Evolutionary conservation across 1,284 basidiomycete genomes (phyloP).

Genomic region (Rhodotorula sp.): DNA sequence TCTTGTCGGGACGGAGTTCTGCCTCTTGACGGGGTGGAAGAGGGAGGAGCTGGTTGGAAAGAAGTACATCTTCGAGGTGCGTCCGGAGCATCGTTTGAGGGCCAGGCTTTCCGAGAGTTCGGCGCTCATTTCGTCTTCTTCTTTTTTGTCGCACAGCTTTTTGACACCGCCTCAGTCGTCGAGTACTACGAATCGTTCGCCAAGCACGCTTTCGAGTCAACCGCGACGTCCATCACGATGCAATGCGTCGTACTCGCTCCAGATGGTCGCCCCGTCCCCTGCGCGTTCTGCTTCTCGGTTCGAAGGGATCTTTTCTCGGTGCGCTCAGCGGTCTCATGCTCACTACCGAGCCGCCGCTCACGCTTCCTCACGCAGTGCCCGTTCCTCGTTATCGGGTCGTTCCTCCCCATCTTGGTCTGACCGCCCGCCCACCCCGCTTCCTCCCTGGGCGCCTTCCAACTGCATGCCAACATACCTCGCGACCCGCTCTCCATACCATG

Average conservation of each 20-base stretch:
- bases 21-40: conserved; percentile 85
- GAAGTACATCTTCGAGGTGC: conserved; percentile 81
- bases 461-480: neutral
- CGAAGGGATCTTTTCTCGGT: conserved; percentile 72
- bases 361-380: conserved; percentile 27
- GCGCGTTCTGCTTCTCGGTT: conserved; percentile 91
- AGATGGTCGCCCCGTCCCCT: conserved; percentile 73
- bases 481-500: neutral
- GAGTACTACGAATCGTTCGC: conserved; percentile 96
- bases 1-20: conserved; percentile 93
- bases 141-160: conserved; percentile 32
- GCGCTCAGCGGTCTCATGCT: neutral
- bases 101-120: too few species aligned
- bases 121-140: too few species aligned
- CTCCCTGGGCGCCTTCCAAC: neutral
- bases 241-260: conserved; percentile 83
- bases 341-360: too few species aligned
- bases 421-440: neutral
- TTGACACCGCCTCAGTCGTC: conserved; percentile 58
- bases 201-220: conserved; percentile 91
- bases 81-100: neutral
- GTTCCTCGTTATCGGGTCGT: conserved; percentile 40
- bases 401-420: conserved; percentile 39
- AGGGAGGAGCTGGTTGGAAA: conserved; percentile 77
- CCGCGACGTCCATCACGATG: conserved; percentile 81